phyloP scores from a whole-genome alignment of 805 yeast genomes.

The Cyberlindnera maclurae region DNA sequence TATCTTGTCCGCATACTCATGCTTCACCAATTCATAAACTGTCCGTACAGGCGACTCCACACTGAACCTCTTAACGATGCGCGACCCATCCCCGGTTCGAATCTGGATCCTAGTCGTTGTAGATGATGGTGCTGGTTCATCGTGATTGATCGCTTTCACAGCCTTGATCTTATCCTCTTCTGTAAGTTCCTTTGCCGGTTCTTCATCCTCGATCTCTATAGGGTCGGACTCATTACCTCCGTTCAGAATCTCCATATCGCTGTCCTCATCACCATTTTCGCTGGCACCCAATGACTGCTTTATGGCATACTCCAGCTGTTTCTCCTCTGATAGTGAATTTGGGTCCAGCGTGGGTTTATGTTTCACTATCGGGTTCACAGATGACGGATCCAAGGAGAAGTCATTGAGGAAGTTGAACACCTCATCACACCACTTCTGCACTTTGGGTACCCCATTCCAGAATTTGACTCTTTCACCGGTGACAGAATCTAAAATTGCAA shows the following conservation, averaged over 20 bases:
- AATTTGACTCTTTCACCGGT: conserved; percentile 83
- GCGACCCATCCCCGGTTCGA: conserved; percentile 80
- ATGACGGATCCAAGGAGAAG: conserved; percentile 58
- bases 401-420: conserved; percentile 59
- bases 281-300: conserved; percentile 47
- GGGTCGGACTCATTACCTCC: conserved; percentile 16
- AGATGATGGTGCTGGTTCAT: conserved; percentile 50
- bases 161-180: conserved; percentile 40
- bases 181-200: conserved; percentile 20
- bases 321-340: conserved; percentile 67
- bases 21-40: conserved; percentile 64
- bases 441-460: conserved; percentile 69
- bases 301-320: conserved; percentile 73
- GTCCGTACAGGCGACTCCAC: conserved; percentile 48
- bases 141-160: conserved; percentile 44
- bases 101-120: conserved; percentile 61
- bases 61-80: conserved; percentile 66
- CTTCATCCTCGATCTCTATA: conserved; percentile 19
- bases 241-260: conserved; percentile 16
- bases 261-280: conserved; percentile 18
- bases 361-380: conserved; percentile 57
- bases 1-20: conserved; percentile 36
- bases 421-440: conserved; percentile 55
- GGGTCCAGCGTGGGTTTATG: conserved; percentile 59
- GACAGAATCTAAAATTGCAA: conserved; percentile 87